Evolutionary conservation across 1,284 basidiomycete species (phyloP), one percentile per base, ranked within the genome.

Genomic region (Peniophora sp.): DNA sequence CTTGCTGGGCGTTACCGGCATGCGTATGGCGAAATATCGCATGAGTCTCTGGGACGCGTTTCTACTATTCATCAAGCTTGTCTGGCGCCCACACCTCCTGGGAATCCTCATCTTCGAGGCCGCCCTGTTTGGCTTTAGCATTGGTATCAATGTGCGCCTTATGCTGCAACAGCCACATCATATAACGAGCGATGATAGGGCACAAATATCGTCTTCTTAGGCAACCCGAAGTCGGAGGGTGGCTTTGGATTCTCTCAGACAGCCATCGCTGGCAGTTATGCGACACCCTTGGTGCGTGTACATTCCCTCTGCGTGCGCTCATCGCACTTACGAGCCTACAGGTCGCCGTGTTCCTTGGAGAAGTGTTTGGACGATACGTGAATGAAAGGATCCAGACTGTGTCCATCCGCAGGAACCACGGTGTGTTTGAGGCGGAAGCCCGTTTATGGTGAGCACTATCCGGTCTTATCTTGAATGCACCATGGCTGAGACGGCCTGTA

Each of bases 401-500:
- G n/a, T 73, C 69, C 49, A 78, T 85, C 57, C 68, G 72, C 46
- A 67, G 78, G 19, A 84, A 85, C 61, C 69, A 72, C 0, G 85
- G 85, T 55, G 79, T 89, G 32, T 88, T 88, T 64, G 77, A 83
- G 58, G 81, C 86, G 3, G 85, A 88, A 61, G 75, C 65, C 56
- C 80, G 85, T 39, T 67, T 86, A 9, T 85, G 85, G 85, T 81
- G 53, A 24, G 73, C 19, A 63, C 16, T 23, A 41, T 16, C 39
- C 20, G 10, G 17, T 45, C 14, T 44, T n/a, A n/a, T 36, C 34
- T 41, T 20, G 38, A n/a, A n/a, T 41, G 38, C 38, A 41, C 16
- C 19, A n/a, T 17, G 38, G 19, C 38, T 41, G n/a, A 41, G 8
- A 16, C 8, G 19, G 38, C n/a, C 5, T 20, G 17, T 43, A 84